Base-by-base conservation (phyloP, 2,329 filamentous ascomycete genomes). In the Esteya vermicola region DNA sequence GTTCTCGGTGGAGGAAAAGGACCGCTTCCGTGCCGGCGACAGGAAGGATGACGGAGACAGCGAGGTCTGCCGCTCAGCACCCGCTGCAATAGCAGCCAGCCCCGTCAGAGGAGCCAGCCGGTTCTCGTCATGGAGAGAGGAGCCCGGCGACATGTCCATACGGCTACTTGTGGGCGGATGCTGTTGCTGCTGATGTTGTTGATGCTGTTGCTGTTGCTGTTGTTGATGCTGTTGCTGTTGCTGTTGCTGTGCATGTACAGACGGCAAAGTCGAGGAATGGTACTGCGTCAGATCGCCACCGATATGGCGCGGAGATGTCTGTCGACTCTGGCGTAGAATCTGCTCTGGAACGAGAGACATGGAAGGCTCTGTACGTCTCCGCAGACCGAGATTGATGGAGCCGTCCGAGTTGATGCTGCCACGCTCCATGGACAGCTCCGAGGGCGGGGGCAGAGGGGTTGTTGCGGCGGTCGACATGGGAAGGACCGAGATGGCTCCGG, bases 391-490 rank as follows among this genome's bases (percentile, higher is more conserved):
- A 51, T 76, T 80, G 26, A 81, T 62, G 8, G 76, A 80, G 14
- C 76, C 76, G 44, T 80, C 76, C 30, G 72, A 64, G 44, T 80
- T 80, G 31, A 72, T 54, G 16, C 63, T 72, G 23, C 75, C 76
- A 38, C 68, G 63, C 51, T 73, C 71, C 38, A 46, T 47, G 6
- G 50, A 38, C 9, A 39, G n/a, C 19, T 45, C 43, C 4, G 23
- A 38, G 4, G 33, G 38, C 4, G 43, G 22, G 9, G 32, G 32
- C 9, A 31, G 34, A 4, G 14, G 22, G 10, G 21, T 33, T 2
- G 39, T 23, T 6, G 34, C 39, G n/a, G 23, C n/a, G 7, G 36
- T 27, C 4, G 33, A 19, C n/a, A n/a, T n/a, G n/a, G n/a, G n/a
- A n/a, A n/a, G n/a, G n/a, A n/a, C n/a, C n/a, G n/a, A n/a, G n/a